These are phyloP conservation scores for Barnettozyma wickerhamii DNA, from an alignment of 805 yeast genomes.

Conservation along the genomic window DNA sequence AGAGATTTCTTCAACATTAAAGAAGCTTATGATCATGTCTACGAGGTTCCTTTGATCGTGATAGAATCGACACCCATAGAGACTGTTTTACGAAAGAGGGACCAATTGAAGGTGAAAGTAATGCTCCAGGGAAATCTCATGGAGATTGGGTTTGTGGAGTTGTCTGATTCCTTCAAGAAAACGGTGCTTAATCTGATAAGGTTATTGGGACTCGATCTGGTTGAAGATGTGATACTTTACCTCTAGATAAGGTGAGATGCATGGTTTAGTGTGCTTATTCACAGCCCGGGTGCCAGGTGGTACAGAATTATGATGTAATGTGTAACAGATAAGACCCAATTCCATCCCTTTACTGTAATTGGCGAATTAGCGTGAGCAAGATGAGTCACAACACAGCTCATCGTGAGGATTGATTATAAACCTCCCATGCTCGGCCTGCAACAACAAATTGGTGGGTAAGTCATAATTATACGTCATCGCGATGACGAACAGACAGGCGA, in stretches of 20 bases:
- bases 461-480: too few relatives aligned
- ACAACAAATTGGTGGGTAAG: too few relatives aligned
- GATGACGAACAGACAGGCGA: too few relatives aligned
- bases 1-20: background rate
- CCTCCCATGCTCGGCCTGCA: too few relatives aligned
- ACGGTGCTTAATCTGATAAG: background rate
- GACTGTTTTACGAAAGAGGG: background rate
- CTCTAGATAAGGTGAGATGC: background rate
- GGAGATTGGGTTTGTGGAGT: background rate
- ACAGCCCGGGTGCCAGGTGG: too few relatives aligned
- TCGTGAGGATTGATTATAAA: too few relatives aligned
- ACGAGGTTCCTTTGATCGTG: slow-evolving; percentile 5
- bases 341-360: too few relatives aligned
- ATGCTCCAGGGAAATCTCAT: background rate
- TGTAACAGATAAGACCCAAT: too few relatives aligned
- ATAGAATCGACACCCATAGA: slow-evolving; percentile 3
- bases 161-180: background rate
- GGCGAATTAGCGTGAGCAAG: too few relatives aligned
- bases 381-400: too few relatives aligned
- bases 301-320: too few relatives aligned
- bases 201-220: background rate
- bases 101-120: background rate
- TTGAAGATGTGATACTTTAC: slow-evolving; percentile 1
- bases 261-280: too few relatives aligned
- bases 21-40: slow-evolving; percentile 1